A percentile compares a stretch with the other conserved stretches of the same genome.
Evolutionary conservation across 345 rosid species (phyloP).

Genomic region (Streptanthus diversifolius): DNA sequence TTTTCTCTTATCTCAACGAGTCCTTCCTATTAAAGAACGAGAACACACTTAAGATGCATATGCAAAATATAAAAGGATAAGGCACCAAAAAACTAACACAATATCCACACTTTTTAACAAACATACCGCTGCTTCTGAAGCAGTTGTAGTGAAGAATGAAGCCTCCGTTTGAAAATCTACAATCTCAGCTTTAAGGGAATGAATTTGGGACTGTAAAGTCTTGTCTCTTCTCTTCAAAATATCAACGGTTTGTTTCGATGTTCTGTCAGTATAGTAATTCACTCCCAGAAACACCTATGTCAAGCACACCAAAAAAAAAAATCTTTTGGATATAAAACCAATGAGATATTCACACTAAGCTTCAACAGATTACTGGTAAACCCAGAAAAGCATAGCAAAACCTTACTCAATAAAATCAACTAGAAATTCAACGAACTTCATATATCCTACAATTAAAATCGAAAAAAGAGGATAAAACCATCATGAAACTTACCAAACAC

Average conservation of each 20-base stretch:
- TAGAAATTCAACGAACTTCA: too few relatives aligned
- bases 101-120: background rate
- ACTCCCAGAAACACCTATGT: slow-evolving; percentile 82
- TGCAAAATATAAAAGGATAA: background rate
- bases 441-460: too few relatives aligned
- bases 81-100: background rate
- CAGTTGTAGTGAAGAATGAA: slow-evolving; percentile 68
- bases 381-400: background rate
- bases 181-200: slow-evolving; percentile 60
- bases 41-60: background rate
- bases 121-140: slow-evolving; percentile 73
- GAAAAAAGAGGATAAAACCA: background rate
- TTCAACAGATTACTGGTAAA: background rate
- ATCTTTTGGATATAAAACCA: background rate
- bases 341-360: background rate
- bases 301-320: background rate
- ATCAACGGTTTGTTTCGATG: slow-evolving; percentile 73
- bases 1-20: slow-evolving; percentile 92
- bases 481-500: slow-evolving; percentile 48
- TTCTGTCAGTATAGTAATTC: slow-evolving; percentile 66
- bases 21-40: slow-evolving; percentile 52
- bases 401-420: too few relatives aligned
- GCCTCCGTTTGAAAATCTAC: slow-evolving; percentile 76
- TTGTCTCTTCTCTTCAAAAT: slow-evolving; percentile 76
- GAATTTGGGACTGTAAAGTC: slow-evolving; percentile 55